Conservation (phyloP, 352 stramenopile species). For the Phytophthora macrochlamydospora region DNA sequence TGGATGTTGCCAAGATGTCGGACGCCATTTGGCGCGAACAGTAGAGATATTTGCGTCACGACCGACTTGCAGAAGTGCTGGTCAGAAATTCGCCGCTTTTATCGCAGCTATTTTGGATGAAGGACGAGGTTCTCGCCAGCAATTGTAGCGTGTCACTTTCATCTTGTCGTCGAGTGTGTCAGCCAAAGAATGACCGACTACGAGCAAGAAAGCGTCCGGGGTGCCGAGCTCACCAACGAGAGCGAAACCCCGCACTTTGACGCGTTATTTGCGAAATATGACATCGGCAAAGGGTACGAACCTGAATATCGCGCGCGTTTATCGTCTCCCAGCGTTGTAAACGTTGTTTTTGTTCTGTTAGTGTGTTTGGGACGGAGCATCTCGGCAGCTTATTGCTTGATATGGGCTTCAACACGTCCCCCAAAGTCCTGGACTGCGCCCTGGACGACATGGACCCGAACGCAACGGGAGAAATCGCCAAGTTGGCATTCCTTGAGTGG, state of each 20-base stretch:
- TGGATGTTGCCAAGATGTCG: conserved; percentile 90
- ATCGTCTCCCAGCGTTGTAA: neutral
- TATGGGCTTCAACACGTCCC: conserved; percentile 70
- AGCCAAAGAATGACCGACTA: conserved; percentile 33
- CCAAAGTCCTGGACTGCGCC: conserved; percentile 53
- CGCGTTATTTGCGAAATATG: conserved; percentile 55
- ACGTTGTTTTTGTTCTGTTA: conserved; percentile 7
- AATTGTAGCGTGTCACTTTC: neutral
- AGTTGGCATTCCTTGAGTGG: conserved; percentile 75
- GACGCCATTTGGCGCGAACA: conserved; percentile 90
- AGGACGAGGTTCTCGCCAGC: neutral
- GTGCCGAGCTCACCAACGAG: conserved; percentile 28
- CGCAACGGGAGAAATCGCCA: conserved; percentile 68
- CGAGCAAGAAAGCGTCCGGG: conserved; percentile 29
- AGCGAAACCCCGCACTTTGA: conserved; percentile 77
- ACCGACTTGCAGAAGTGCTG: conserved; percentile 2
- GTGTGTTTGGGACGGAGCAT: conserved; percentile 62
- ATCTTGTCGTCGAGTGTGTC: conserved; percentile 4
- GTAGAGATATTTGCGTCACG: conserved; percentile 17
- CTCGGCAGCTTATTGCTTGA: conserved; percentile 63
- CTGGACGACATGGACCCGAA: conserved; percentile 77
- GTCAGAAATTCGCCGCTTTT: conserved; percentile 5
- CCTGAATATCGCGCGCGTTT: neutral
- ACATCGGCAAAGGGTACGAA: conserved; percentile 41
- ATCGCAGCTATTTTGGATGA: conserved; percentile 24